Evolutionary conservation across 768 basidiomycete genomes (phyloP).

Genomic region (Mycena venus): DNA sequence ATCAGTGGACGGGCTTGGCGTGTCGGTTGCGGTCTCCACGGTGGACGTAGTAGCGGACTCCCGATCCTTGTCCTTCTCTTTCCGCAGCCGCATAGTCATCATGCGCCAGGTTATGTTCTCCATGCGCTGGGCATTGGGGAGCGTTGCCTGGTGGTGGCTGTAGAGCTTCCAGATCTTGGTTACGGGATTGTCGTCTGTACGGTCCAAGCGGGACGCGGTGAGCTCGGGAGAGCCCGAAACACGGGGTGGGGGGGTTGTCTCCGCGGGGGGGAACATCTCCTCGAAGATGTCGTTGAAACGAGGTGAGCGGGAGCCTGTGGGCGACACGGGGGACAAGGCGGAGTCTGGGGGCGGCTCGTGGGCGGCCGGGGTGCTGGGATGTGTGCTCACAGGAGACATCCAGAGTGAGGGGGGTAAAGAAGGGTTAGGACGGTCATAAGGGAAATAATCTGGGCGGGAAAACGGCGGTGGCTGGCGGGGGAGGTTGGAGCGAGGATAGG

Average conservation of each 20-base stretch:
- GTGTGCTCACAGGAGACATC: conserved; percentile 81
- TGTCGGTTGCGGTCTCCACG: conserved; percentile 24
- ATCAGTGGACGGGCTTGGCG: conserved; percentile 31
- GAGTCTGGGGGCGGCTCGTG: conserved; percentile 53
- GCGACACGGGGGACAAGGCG: conserved; percentile 57
- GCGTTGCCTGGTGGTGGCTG: conserved; percentile 86
- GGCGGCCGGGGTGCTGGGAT: conserved; percentile 50
- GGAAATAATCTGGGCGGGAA: conserved; percentile 39
- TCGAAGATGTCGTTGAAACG: conserved; percentile 82
- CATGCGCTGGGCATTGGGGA: conserved; percentile 96
- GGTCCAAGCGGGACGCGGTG: conserved; percentile 12
- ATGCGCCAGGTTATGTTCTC: conserved; percentile 98
- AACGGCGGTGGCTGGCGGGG: conserved; percentile 27
- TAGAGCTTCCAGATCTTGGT: conserved; percentile 99
- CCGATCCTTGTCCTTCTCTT: conserved; percentile 87
- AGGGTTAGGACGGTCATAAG: conserved; percentile 62
- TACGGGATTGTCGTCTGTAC: conserved; percentile 51
- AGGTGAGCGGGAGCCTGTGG: conserved; percentile 64
- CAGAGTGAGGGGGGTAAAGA: conserved; percentile 83
- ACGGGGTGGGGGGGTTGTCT: conserved; percentile 40
- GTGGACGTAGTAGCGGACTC: conserved; percentile 46
- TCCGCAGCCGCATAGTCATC: conserved; percentile 96
- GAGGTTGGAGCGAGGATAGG: conserved; percentile 19
- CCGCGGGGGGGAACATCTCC: conserved; percentile 64
- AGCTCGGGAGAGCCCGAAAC: conserved; percentile 53